A percentile compares a stretch with the other conserved stretches of the same genome.
Evolutionary conservation across 2,329 filamentous ascomycete genomes (phyloP).

Genomic region (Nemania diffusa): DNA sequence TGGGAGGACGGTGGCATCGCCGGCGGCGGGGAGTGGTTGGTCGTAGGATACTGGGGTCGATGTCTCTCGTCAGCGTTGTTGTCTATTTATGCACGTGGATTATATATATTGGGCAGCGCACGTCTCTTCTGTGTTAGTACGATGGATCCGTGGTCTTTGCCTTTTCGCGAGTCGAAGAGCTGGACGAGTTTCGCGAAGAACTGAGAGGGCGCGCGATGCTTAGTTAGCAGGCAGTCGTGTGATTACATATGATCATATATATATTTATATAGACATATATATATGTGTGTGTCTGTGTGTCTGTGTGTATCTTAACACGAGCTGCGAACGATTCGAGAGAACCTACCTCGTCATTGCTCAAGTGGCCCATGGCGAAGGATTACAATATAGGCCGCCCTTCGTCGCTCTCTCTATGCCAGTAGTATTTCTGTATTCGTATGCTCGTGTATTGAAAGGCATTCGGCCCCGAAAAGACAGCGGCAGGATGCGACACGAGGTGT

Average conservation of each 20-base stretch:
- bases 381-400: neutral
- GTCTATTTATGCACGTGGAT: neutral
- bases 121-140: slow-evolving; percentile 81
- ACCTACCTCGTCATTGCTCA: slow-evolving; percentile 70
- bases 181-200: slow-evolving; percentile 77
- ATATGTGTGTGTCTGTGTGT: too few relatives aligned
- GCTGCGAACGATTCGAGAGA: neutral
- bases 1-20: slow-evolving; percentile 64
- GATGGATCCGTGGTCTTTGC: slow-evolving; percentile 77
- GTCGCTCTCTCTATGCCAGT: neutral
- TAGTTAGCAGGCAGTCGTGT: slow-evolving; percentile 16
- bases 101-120: slow-evolving; percentile 53
- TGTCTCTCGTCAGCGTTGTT: slow-evolving; percentile 9
- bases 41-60: slow-evolving; percentile 55
- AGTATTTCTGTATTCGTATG: too few relatives aligned
- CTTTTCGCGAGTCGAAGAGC: slow-evolving; percentile 74
- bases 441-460: neutral
- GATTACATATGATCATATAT: too few relatives aligned
- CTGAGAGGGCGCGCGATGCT: slow-evolving; percentile 55
- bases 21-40: slow-evolving; percentile 56
- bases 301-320: too few relatives aligned
- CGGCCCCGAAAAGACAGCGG: neutral
- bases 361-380: slow-evolving; percentile 55
- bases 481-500: neutral
- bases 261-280: too few relatives aligned